Evolutionary conservation across 176 grass and related monocot species (phyloP).

Genomic region (Triticum urartu): DNA sequence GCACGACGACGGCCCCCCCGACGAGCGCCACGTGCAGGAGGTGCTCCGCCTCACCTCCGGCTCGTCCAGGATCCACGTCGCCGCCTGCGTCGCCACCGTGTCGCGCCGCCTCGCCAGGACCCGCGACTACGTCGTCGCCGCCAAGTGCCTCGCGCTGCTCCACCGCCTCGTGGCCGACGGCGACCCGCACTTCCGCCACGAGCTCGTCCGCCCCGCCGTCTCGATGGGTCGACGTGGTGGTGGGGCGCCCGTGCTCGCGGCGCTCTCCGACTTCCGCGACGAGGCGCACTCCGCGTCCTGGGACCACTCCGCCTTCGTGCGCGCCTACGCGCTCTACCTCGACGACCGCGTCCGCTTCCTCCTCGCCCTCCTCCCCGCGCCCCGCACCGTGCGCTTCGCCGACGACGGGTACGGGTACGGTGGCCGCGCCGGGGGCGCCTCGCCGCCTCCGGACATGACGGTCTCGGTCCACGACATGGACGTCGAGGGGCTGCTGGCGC

Average conservation of each 20-base stretch:
- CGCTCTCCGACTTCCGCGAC: constrained; percentile 72
- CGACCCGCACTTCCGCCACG: constrained; percentile 47
- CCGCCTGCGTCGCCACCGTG: constrained; percentile 47
- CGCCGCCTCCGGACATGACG: neutral
- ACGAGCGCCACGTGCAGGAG: constrained; percentile 49
- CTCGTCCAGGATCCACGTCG: constrained; percentile 35
- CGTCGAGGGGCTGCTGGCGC: constrained; percentile 42
- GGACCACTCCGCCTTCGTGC: constrained; percentile 80
- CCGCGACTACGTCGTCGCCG: constrained; percentile 76
- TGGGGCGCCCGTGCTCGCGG: constrained; percentile 42
- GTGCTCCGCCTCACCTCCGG: constrained; percentile 48
- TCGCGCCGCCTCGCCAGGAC: constrained; percentile 57
- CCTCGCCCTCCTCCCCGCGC: constrained; percentile 29
- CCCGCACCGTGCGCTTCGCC: constrained; percentile 28
- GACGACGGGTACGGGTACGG: neutral
- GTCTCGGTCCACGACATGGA: constrained; percentile 52
- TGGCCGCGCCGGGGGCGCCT: neutral
- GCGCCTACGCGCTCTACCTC: constrained; percentile 69
- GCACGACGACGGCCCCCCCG: constrained; percentile 59
- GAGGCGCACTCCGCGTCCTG: constrained; percentile 78
- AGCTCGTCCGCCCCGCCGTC: constrained; percentile 41
- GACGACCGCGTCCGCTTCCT: constrained; percentile 63
- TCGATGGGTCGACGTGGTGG: neutral
- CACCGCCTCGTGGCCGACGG: constrained; percentile 66
- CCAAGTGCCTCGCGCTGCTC: constrained; percentile 65